A percentile compares a stretch with the other conserved stretches of the same genome.
Conservation (phyloP, 1,284 basidiomycete genomes). For the Tilletia setariae region DNA sequence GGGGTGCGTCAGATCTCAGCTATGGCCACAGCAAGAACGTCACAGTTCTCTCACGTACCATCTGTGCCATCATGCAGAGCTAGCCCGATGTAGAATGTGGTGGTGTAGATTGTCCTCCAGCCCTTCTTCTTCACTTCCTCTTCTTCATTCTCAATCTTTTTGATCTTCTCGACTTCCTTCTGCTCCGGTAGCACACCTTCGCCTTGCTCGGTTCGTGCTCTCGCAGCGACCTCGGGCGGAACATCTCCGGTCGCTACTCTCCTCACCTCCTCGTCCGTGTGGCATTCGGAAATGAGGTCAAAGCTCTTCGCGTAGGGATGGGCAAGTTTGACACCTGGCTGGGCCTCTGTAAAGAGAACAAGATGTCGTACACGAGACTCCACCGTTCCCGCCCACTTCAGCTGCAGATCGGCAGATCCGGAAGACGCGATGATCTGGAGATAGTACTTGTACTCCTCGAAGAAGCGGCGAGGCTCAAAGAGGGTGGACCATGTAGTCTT, state of each 20-base stretch:
- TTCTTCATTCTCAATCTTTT: not conserved
- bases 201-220: conserved; percentile 38
- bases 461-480: conserved; percentile 93
- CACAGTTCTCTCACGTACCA: not conserved
- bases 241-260: conserved; percentile 46
- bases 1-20: not conserved
- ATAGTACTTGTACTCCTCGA: conserved; percentile 94
- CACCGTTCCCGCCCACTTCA: conserved; percentile 97
- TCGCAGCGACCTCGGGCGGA: conserved; percentile 45
- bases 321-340: conserved; percentile 82
- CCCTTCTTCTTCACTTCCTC: conserved; percentile 64
- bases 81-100: conserved; percentile 94
- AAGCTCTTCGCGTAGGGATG: conserved; percentile 96
- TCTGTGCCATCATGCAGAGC: conserved; percentile 4
- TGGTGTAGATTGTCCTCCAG: conserved; percentile 77
- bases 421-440: conserved; percentile 90
- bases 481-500: conserved; percentile 64
- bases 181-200: conserved; percentile 32
- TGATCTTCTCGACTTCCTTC: conserved; percentile 21
- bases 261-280: conserved; percentile 66
- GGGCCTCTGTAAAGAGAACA: conserved; percentile 94
- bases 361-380: conserved; percentile 92
- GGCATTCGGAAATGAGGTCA: conserved; percentile 78
- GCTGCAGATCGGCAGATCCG: conserved; percentile 76
- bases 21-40: not conserved